Conservation (phyloP, 331 rosid species). For the Malus hybrid region DNA sequence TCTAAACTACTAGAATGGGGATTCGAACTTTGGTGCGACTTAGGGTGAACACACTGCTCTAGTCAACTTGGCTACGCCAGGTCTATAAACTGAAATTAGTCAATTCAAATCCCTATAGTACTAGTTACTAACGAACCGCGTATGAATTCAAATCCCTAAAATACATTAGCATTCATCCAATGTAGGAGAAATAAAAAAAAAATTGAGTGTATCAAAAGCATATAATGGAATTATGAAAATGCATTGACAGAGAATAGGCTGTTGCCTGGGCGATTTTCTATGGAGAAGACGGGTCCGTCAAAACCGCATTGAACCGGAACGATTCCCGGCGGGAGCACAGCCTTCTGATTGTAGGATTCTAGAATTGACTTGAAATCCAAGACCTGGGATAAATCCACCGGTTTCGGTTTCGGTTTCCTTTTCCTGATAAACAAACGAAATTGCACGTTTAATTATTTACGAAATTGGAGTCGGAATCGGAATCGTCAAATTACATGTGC, state of each 20-base stretch:
- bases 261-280: slow-evolving; percentile 74
- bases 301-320: slow-evolving; percentile 22
- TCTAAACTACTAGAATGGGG: too few relatives aligned
- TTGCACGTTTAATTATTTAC: not conserved
- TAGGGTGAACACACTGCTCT: too few relatives aligned
- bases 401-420: slow-evolving; percentile 40
- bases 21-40: too few relatives aligned
- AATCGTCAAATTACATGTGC: not conserved
- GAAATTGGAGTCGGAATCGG: not conserved
- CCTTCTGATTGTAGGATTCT: slow-evolving; percentile 33
- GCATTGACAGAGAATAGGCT: not conserved
- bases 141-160: not conserved
- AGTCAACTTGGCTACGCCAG: too few relatives aligned
- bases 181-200: not conserved
- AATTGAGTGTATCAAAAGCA: not conserved
- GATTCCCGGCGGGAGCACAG: slow-evolving; percentile 48
- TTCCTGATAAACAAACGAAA: slow-evolving; percentile 35
- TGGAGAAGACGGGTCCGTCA: slow-evolving; percentile 44
- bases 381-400: slow-evolving; percentile 73
- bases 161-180: too few relatives aligned
- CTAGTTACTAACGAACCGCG: not conserved
- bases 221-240: not conserved
- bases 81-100: not conserved
- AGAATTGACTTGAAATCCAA: slow-evolving; percentile 64
- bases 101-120: not conserved